Percentiles rank a stretch among this genome's conserved stretches.
Evolutionary conservation across 768 basidiomycete genomes (phyloP).

Genomic region (Agaricus subrufescens): DNA sequence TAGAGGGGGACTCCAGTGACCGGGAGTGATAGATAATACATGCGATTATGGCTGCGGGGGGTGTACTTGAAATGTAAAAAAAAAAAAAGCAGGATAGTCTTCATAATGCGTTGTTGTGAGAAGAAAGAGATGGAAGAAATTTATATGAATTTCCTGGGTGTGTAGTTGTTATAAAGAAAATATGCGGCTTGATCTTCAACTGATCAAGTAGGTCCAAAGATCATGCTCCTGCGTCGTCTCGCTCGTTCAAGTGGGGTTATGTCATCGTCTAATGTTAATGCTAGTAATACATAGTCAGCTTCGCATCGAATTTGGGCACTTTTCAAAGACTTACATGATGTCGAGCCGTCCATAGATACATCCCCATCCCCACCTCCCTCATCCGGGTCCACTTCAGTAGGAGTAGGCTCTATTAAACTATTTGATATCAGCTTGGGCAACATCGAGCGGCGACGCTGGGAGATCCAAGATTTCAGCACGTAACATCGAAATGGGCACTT

Average conservation of each 20-base stretch:
- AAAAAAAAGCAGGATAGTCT: background rate
- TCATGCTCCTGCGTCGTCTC: constrained; percentile 41
- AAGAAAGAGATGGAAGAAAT: background rate
- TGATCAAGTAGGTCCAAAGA: constrained; percentile 24
- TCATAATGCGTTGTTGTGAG: background rate
- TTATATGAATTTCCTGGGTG: background rate
- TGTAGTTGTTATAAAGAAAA: too few relatives aligned
- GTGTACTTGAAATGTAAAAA: background rate
- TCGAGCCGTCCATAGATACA: constrained; percentile 40
- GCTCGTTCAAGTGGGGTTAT: constrained; percentile 70
- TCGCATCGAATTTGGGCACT: background rate
- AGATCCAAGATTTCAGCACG: constrained; percentile 4
- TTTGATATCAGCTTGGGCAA: constrained; percentile 53
- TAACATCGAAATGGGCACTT: background rate
- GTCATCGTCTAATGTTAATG: constrained; percentile 44
- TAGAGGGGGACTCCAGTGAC: background rate
- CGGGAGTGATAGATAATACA: background rate
- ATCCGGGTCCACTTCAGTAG: constrained; percentile 20
- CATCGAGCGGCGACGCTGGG: constrained; percentile 70
- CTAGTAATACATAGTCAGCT: constrained; percentile 22
- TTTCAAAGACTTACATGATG: constrained; percentile 33
- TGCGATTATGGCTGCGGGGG: background rate
- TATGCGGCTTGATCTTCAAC: background rate
- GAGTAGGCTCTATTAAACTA: constrained; percentile 16
- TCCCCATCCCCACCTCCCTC: constrained; percentile 27